phyloP scores from a whole-genome alignment of 176 grass and related monocot genomes.

The Oryza rufipogon region DNA sequence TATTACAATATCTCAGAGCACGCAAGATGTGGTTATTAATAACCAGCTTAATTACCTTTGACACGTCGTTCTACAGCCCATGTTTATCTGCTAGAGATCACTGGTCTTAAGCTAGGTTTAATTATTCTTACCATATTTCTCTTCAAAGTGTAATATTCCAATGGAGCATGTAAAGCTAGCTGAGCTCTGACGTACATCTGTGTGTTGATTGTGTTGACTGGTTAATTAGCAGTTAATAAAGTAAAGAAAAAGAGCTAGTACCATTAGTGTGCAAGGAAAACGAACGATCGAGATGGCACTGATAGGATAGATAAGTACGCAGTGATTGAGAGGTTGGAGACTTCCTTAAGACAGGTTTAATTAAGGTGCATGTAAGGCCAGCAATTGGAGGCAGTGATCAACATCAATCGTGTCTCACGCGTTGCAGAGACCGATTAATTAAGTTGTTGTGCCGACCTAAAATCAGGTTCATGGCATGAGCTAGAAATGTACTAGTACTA shows the following conservation, averaged over 20 bases:
- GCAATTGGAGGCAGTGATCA: background rate
- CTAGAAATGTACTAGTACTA: background rate
- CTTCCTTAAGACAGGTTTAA: background rate
- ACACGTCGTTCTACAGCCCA: background rate
- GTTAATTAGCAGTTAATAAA: constrained; percentile 33
- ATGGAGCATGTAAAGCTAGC: background rate
- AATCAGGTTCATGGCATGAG: background rate
- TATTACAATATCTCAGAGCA: background rate
- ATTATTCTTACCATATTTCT: no score
- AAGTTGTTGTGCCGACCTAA: background rate
- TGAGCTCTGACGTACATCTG: background rate
- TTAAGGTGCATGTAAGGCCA: background rate
- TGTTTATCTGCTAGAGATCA: background rate
- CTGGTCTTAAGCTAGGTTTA: no score
- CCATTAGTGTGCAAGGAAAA: background rate
- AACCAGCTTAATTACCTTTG: background rate
- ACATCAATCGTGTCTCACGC: constrained; percentile 14
- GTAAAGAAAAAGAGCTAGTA: background rate
- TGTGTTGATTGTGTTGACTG: background rate
- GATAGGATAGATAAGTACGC: background rate
- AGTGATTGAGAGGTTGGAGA: constrained; percentile 16
- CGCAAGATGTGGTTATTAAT: background rate
- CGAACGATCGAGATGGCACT: constrained; percentile 32
- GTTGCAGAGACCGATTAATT: constrained; percentile 9
- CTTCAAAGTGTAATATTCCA: background rate